Evolutionary conservation across 148 eudicot species (phyloP).

Genomic region (Diospyros kaki): DNA sequence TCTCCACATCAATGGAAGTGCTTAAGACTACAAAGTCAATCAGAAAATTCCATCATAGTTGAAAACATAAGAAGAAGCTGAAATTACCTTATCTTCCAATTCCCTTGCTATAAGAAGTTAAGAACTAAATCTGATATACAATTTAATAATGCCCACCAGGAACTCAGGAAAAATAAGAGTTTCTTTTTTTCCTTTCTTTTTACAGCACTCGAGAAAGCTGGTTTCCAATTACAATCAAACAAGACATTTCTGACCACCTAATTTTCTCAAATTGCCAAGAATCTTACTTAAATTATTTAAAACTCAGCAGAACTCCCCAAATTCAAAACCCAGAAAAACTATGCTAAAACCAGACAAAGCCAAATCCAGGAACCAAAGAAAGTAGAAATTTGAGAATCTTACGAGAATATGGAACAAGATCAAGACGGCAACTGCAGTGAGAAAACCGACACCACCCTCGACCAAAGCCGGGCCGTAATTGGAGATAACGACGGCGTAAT

Average conservation of each 20-base stretch:
- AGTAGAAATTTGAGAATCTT: constrained; percentile 8
- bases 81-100: background rate
- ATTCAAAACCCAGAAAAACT: background rate
- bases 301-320: too few species aligned
- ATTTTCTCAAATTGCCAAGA: background rate
- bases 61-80: background rate
- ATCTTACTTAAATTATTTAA: background rate
- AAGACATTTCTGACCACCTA: background rate
- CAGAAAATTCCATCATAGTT: background rate
- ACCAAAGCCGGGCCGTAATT: constrained; percentile 63
- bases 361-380: background rate
- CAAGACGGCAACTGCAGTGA: constrained; percentile 64
- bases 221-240: background rate
- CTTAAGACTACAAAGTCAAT: background rate
- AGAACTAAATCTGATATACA: background rate
- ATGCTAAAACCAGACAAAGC: background rate
- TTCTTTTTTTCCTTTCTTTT: background rate
- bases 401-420: constrained; percentile 67
- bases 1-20: background rate
- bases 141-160: background rate
- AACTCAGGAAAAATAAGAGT: too few species aligned
- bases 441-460: constrained; percentile 56
- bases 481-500: constrained; percentile 80
- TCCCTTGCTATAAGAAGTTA: background rate
- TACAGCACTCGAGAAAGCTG: background rate